Base-by-base conservation (phyloP, 352 stramenopile species). In the Elongisporangium undulatum region DNA sequence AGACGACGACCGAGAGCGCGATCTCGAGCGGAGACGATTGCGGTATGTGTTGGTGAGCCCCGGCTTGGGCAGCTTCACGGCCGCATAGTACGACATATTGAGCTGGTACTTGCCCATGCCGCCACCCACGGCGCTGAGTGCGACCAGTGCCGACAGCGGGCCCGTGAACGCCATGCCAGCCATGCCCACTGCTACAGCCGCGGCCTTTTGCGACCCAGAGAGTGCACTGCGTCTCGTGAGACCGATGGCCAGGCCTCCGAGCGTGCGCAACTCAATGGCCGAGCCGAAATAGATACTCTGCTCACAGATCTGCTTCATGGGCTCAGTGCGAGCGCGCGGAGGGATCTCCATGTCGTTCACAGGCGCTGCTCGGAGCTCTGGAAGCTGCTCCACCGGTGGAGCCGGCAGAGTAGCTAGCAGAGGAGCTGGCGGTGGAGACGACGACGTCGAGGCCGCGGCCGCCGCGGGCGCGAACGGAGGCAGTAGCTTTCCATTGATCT, bases 21-120 rank as follows among this genome's bases (percentile, higher is more conserved):
- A 45, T 45, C 34, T 45, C 10, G 34, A 17, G 15, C 23, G 48
- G 15, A 34, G 23, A 15, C 20, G 55, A 45, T 21, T 26, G 23
- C 13, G 49, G 48, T 62, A 19, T 29, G 34, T 41, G 26, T 55
- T 62, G 10, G 48, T 39, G 16, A 71, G 59, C 20, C 63, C 48
- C 0, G 73, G 62, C 49, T 81, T 80, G 57, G 63, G 71, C 2
- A 89, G 59, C 51, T 67, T 79, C 17, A 90, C 34, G 16, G 34
- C 34, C 3, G 34, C 34, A 19, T 80, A 86, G 22, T 69, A 70
- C 24, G 74, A 69, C 59, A 88, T 90, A 62, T 83, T 90, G 21
- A 87, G 54, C 49, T 88, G 81, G 58, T 88, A 87, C 68, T 82
- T 86, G 54, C 76, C 74, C 8, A 86, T 66, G 38, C 78, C 78